Conservation (phyloP, 305 asterid species). For the Solanum hybrid region DNA sequence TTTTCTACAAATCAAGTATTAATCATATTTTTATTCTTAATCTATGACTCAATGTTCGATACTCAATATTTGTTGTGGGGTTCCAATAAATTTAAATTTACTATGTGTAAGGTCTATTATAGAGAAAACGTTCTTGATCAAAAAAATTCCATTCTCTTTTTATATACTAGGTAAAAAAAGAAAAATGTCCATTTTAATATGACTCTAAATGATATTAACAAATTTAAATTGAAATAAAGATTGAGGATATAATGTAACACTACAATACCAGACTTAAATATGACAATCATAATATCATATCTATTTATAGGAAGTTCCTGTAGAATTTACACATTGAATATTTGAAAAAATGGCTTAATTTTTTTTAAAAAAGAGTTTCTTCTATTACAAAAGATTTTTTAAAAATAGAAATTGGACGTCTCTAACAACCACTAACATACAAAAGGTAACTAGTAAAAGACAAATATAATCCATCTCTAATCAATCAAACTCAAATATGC, state of each 20-base stretch:
- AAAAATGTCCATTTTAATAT: not conserved
- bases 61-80: not conserved
- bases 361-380: not conserved
- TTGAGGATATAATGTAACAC: not conserved
- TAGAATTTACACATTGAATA: not conserved
- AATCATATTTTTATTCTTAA: not conserved
- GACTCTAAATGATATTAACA: not conserved
- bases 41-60: not conserved
- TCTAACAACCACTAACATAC: not conserved
- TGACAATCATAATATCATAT: not conserved
- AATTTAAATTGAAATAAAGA: not conserved
- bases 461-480: not conserved
- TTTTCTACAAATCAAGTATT: not conserved
- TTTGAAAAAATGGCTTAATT: not conserved
- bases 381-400: not conserved
- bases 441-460: slow-evolving; percentile 1
- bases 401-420: not conserved
- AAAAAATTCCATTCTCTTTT: not conserved
- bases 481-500: not conserved
- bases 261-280: not conserved
- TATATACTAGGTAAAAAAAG: no score
- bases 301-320: not conserved
- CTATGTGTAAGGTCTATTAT: not conserved
- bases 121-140: not conserved
- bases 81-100: not conserved